Conservation (phyloP, 306 rosid genomes). For the Sicyos baderoa region DNA sequence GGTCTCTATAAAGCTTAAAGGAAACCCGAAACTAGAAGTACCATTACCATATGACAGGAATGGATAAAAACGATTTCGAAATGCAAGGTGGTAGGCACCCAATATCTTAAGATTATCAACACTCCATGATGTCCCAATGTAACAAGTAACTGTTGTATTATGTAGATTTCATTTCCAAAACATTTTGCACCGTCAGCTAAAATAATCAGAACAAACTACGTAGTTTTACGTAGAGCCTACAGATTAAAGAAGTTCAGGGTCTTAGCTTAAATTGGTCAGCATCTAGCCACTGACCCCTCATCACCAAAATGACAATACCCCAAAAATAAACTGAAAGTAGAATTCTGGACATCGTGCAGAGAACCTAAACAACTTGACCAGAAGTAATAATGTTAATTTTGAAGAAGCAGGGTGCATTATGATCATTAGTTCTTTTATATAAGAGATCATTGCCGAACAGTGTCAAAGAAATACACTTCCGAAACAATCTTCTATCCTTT, state of each 20-base stretch:
- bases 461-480: not conserved
- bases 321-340: not conserved
- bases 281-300: not conserved
- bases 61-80: not conserved
- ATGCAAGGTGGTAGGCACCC: not conserved
- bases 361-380: not conserved
- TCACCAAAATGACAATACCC: not conserved
- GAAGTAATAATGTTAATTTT: not conserved
- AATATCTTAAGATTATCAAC: not conserved
- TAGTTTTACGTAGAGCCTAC: not conserved
- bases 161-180: not conserved
- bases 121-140: not conserved
- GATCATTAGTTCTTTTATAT: not conserved
- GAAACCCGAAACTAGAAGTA: not conserved
- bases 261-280: not conserved
- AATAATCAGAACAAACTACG: not conserved
- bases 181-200: constrained; percentile 3
- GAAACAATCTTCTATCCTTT: not conserved
- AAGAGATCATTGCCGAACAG: not conserved
- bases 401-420: not conserved
- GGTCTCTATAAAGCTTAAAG: not conserved
- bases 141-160: not conserved
- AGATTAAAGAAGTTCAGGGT: not conserved
- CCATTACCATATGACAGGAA: not conserved
- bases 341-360: not conserved